Base-by-base conservation (phyloP, 1,284 basidiomycete species). In the Grifola frondosa region DNA sequence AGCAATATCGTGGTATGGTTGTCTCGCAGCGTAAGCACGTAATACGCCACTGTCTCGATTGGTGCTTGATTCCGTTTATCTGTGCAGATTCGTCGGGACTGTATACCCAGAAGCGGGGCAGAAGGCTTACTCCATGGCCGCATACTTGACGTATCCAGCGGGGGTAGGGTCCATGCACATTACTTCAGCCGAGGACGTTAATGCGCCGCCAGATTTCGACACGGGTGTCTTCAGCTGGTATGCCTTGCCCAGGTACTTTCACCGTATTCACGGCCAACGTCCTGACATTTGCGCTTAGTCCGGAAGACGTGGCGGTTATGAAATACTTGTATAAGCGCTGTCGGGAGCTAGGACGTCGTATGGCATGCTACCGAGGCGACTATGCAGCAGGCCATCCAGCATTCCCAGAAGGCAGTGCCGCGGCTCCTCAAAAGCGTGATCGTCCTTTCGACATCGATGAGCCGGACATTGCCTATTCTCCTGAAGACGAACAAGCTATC, bases 311-410 rank as follows among this genome's bases (percentile, higher is more conserved):
- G 3, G 69, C 66, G 3, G 62, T 74, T 10, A 57, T 81, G 46
- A 63, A 72, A 38, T 80, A 77, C 71, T 64, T 55, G 0, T 87
- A 83, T 58, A 87, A 86, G 57, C 71, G 68, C 48, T 47, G 62
- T 17, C 66, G 80, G n/a, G 84, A 86, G 59, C 57, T 78, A 26
- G 72, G 69, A 3, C 72, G 84, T 16, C 75, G 82, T 2, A 74
- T 84, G 73, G 64, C 68, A 0, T 60, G 61, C 17, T 85, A 73
- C 59, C 69, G 75, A 2, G 83, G 82, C 4, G 82, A 84, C 48
- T 58, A 69, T 2, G 37, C 55, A 1, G 41, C 53, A 1, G 54
- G 52, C 11, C 76, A 84, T 50, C 83, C 84, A 0, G 40, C 48
- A 6, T 85, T 84, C 58, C 52, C 71, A 2, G 48, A 58, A 1